Evolutionary conservation across 2,329 filamentous ascomycete species (phyloP), one percentile per base, ranked within the genome.

Genomic region (Lasiodiplodia sp.): DNA sequence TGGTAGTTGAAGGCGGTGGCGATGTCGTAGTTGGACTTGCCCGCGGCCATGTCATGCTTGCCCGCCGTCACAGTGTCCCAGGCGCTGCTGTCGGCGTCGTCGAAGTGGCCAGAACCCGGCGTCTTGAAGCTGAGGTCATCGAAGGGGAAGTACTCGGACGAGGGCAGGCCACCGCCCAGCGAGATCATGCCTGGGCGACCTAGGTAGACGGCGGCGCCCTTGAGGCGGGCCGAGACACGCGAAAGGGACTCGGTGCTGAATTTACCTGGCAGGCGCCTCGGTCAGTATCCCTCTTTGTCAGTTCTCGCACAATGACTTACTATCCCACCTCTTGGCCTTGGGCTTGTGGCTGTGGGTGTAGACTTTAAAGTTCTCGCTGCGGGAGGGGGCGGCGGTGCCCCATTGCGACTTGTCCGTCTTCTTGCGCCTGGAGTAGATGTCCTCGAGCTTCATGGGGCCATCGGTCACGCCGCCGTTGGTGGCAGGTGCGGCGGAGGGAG

Each of bases 1-100:
- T 92, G 93, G 78, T 99, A 99, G 82, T 99, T 98, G 78, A 97
- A 89, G 1, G 92, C 92, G 71, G 96, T 93, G 56, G 92, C 89
- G 64, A 99, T 87, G 81, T 99, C 96, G 82, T 80, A 89, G 31
- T 84, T 80, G 52, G 86, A 86, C 70, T 85, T 89, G 23, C 86
- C 88, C 60, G 91, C 85, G 14, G 85, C 84, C 25, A 91, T 88
- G 81, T 97, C 95, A 79, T 97, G 90, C 82, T 97, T 99, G 57
- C 92, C 93, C 23, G 93, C 88, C 25, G 81, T 87, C 44, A 94
- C 75, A 0, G 85, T 84, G n/a, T 5, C 11, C 60, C 44, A 52
- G 18, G 85, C 78, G n/a, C 83, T 80, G 0, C 89, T 90, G 66
- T 90, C 90, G 37, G 86, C 81, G 73, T 94, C 91, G 6, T 89